These are phyloP conservation scores for Dioscorea dumetorum DNA, from an alignment of 106 monocot species.

Conservation along the genomic window DNA sequence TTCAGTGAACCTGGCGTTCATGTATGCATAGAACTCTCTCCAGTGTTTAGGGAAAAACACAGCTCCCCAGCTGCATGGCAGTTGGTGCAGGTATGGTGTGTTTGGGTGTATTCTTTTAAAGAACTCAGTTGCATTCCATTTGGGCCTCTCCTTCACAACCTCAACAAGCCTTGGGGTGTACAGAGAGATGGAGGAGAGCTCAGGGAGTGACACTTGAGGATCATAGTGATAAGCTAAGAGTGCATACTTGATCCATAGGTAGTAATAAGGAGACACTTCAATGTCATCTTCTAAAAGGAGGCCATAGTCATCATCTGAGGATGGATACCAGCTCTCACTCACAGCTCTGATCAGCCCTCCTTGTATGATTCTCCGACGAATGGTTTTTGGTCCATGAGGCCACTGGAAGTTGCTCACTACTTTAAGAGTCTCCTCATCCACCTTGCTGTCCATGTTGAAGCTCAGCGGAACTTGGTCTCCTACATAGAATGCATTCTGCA, in stretches of 20 bases:
- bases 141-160: conserved; percentile 94
- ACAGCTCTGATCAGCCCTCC: conserved; percentile 95
- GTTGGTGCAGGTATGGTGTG: conserved; percentile 92
- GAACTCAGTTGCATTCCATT: conserved; percentile 91
- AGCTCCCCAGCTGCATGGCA: conserved; percentile 98
- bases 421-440: conserved; percentile 74
- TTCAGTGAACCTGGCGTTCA: conserved; percentile 72
- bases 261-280: conserved; percentile 97
- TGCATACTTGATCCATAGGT: conserved; percentile 92
- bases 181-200: conserved; percentile 91
- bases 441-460: conserved; percentile 97
- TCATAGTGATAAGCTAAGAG: conserved; percentile 87
- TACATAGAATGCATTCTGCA: conserved; percentile 75
- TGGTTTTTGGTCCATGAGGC: conserved; percentile 68
- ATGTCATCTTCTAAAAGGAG: conserved; percentile 92
- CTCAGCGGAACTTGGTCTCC: conserved; percentile 76
- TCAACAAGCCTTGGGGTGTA: conserved; percentile 88
- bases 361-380: conserved; percentile 74
- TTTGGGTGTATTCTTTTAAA: conserved; percentile 86
- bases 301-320: conserved; percentile 81
- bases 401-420: conserved; percentile 70
- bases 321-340: conserved; percentile 97
- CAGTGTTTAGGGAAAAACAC: conserved; percentile 99
- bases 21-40: conserved; percentile 98
- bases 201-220: conserved; percentile 72